Evolutionary conservation across 345 rosid species (phyloP), one percentile per base, ranked within the genome.

Genomic region (Camelina hispida): DNA sequence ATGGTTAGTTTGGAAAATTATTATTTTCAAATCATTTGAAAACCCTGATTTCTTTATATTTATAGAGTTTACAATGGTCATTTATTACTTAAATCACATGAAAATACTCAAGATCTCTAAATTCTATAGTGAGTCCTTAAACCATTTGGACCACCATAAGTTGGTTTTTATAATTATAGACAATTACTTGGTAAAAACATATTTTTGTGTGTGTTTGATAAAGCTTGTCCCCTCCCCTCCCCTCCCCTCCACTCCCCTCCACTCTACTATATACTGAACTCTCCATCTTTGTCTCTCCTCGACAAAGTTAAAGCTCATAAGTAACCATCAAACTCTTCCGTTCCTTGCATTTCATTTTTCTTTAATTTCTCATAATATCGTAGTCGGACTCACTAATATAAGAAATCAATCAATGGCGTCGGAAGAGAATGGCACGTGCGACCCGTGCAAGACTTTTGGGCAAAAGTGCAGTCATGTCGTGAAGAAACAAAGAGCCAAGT

Each of bases 391-490:
- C 51, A 46, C 51, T 7, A 44, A 11, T 57, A 50, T 25, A 25
- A 59, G 16, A 48, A 25, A 66, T 54, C 16, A 58, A 37, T 18
- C 68, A 51, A 75, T 75, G 79, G 64, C 69, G 61, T 50, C 63
- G 4, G 74, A 75, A 38, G 79, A 75, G 32, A 75, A 56, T 25
- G 38, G 52, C 54, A 76, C 80, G 12, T 86, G 88, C 58, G 86
- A 85, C 22, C 83, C 86, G 12, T 86, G 89, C 85, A 78, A 85
- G 78, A 81, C 85, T 1, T 88, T 90, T 22, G 90, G 96, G 25
- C 80, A 87, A 82, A 90, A 87, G 77, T 90, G 96, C 75, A 87
- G 87, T 80, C 89, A 90, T 81, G 66, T 90, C 71, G 85, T 88
- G 78, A 90, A 88, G 90, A 90, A 83, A 83, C 93, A 90, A 77